Evolutionary conservation across 2,329 filamentous ascomycete species (phyloP).

Genomic region (Raffaelea deltoideospora): DNA sequence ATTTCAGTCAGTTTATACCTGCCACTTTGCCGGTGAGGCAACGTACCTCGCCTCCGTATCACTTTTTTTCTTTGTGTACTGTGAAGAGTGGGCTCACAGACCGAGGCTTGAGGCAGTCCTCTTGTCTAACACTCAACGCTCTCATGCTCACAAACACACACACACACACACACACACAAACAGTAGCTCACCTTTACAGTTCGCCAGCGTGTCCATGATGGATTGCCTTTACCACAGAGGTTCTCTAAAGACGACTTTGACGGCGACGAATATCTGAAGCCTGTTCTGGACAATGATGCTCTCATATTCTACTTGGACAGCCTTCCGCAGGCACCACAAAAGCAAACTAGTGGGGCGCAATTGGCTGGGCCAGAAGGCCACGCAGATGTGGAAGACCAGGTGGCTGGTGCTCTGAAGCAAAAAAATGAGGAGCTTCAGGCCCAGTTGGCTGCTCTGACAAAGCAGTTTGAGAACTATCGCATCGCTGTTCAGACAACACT

Average conservation of each 20-base stretch:
- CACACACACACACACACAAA: no score
- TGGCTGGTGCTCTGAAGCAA: slow-evolving; percentile 17
- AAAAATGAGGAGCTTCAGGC: slow-evolving; percentile 43
- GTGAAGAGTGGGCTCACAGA: no score
- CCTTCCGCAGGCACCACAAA: slow-evolving; percentile 28
- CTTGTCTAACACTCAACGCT: no score
- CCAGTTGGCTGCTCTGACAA: slow-evolving; percentile 41
- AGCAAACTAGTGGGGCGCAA: no score
- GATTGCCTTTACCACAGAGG: slow-evolving; percentile 33
- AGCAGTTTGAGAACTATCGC: slow-evolving; percentile 51
- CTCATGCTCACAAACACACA: no score
- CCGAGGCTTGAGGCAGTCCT: no score
- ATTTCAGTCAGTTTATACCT: slow-evolving; percentile 33
- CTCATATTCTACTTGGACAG: slow-evolving; percentile 81
- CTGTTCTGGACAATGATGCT: slow-evolving; percentile 77
- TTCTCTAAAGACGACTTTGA: slow-evolving; percentile 48
- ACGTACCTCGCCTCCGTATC: not conserved
- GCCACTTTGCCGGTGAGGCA: no score
- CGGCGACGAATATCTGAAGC: slow-evolving; percentile 71
- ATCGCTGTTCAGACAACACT: slow-evolving; percentile 50
- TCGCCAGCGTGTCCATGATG: slow-evolving; percentile 29
- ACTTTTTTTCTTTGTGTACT: no score
- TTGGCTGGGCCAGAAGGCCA: no score
- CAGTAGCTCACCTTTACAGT: no score
- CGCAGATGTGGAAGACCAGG: slow-evolving; percentile 5